phyloP scores from a whole-genome alignment of 2,329 filamentous ascomycete genomes.

The Pseudogymnoascus sp. region DNA sequence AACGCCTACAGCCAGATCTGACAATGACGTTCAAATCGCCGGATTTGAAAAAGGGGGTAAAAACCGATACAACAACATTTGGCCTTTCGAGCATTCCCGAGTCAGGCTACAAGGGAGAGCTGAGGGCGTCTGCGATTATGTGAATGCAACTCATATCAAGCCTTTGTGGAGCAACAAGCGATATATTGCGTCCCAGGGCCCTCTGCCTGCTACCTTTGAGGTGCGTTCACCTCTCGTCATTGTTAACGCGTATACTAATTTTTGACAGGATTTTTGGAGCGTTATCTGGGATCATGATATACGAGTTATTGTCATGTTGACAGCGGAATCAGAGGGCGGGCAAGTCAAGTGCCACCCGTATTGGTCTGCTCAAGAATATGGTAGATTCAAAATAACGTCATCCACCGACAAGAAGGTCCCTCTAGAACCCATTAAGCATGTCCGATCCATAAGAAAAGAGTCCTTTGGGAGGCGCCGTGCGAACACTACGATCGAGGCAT shows the following conservation, averaged over 20 bases:
- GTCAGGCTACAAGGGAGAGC: conserved; percentile 66
- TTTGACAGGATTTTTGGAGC: conserved; percentile 83
- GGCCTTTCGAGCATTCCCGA: conserved; percentile 88
- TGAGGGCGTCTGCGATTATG: conserved; percentile 73
- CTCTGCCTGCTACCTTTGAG: conserved; percentile 83
- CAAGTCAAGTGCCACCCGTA: conserved; percentile 94
- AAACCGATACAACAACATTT: conserved; percentile 96
- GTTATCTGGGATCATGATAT: conserved; percentile 96
- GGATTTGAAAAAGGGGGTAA: conserved; percentile 92
- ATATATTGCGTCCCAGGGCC: conserved; percentile 93
- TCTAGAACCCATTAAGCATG: conserved; percentile 50
- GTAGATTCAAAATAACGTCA: conserved; percentile 62
- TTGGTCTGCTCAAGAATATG: conserved; percentile 75
- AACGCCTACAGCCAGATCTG: conserved; percentile 27
- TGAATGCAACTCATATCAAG: conserved; percentile 86
- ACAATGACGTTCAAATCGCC: conserved; percentile 58
- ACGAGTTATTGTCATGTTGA: conserved; percentile 91
- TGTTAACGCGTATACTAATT: conserved; percentile 11
- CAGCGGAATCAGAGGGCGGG: conserved; percentile 85
- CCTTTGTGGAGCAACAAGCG: conserved; percentile 75
- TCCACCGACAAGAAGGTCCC: conserved; percentile 77
- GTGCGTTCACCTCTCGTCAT: conserved; percentile 41
- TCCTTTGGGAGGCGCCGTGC: conserved; percentile 40
- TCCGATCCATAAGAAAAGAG: conserved; percentile 29
- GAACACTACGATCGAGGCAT: conserved; percentile 42